phyloP scores from a whole-genome alignment of 768 basidiomycete species.

The Amanita inopinata region DNA sequence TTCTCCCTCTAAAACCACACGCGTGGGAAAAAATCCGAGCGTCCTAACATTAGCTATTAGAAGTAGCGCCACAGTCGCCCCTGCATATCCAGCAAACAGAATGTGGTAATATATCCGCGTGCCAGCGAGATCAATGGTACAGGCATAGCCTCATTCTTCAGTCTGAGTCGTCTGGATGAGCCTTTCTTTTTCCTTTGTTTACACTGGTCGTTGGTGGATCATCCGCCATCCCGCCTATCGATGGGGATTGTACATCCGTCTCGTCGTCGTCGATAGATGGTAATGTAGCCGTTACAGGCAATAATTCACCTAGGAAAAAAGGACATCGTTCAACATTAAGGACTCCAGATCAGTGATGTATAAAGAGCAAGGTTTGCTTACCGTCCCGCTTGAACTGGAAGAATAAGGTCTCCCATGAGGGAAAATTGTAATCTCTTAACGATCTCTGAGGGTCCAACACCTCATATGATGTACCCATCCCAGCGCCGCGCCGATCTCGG shows the following conservation, averaged over 20 bases:
- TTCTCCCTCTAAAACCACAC: conserved; percentile 57
- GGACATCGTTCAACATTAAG: not conserved
- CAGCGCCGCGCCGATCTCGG: conserved; percentile 29
- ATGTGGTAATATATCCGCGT: conserved; percentile 8
- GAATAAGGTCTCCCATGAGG: conserved; percentile 60
- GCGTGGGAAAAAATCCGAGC: conserved; percentile 36
- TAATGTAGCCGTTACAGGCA: conserved; percentile 49
- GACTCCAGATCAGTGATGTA: conserved; percentile 8
- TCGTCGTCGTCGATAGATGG: conserved; percentile 57
- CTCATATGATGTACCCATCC: conserved; percentile 28
- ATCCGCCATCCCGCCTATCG: conserved; percentile 11
- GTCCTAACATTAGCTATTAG: no score
- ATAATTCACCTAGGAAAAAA: conserved; percentile 36
- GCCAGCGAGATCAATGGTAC: no score
- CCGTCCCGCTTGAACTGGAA: conserved; percentile 53
- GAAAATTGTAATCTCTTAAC: conserved; percentile 39
- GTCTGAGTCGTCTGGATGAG: conserved; percentile 20
- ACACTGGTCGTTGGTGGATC: conserved; percentile 19
- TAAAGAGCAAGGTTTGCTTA: conserved; percentile 37
- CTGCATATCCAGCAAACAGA: no score
- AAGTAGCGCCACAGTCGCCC: no score
- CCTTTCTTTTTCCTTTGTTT: conserved; percentile 61
- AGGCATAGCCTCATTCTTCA: no score
- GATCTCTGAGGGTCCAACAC: conserved; percentile 32
- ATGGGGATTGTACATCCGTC: conserved; percentile 27